Evolutionary conservation across 768 basidiomycete species (phyloP), one percentile per base, ranked within the genome.

Genomic region (Russula emetica): DNA sequence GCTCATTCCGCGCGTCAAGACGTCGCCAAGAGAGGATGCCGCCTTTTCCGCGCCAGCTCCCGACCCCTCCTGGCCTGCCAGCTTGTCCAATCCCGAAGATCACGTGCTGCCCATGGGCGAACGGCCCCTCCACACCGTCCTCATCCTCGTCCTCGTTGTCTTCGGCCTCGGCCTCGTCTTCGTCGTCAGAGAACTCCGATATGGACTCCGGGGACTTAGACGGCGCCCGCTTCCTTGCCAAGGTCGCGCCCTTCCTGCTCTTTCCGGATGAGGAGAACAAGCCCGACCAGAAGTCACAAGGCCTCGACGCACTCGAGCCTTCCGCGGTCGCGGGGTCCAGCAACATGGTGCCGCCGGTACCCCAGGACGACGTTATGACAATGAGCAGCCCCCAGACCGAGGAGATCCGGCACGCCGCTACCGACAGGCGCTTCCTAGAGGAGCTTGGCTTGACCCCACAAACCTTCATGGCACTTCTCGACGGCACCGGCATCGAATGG

Each of bases 401-500:
- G 70, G 68, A 44, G 72, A 73, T 50, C 67, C 55, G 32, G 67
- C 63, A 24, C 16, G 63, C 55, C 26, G 64, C 60, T 18, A 69
- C 56, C 30, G 73, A 63, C 24, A 67, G 69, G 13, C 72, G 58
- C 0, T 71, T 70, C 22, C 67, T 67, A 67, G 40, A 59, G 55
- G 24, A 66, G 11, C 26, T 67, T 56, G 53, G 68, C 28, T 20
- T 63, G 59, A 45, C 49, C 40, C 50, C 34, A 61, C 32, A 58
- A 1, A 14, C 42, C 16, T 63, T 55, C 32, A 40, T n/a, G 30
- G 36, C 51, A 20, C 62, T 66, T 50, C 59, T 65, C 26, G 60
- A 61, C 5, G 59, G 38, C 16, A 28, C 11, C 3, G 59, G 30
- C n/a, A 36, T 52, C 20, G 20, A 34, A 5, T 22, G 34, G 42